Base-by-base conservation (phyloP, 495 filamentous ascomycete species). In the Aspergillus cristatus region DNA sequence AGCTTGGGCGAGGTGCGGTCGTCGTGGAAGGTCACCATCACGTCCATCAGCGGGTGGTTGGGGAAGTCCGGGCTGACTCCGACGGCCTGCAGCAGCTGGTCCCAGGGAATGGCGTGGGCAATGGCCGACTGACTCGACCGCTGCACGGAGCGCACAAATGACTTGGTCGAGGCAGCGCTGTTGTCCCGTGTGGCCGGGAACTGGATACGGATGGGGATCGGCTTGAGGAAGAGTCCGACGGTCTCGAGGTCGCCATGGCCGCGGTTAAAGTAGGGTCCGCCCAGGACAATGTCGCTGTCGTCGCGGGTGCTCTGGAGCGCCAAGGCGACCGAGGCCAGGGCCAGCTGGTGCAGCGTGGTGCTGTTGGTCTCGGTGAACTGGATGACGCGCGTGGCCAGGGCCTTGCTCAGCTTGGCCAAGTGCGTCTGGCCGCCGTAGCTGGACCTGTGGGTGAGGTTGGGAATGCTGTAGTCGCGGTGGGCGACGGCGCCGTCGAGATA, bases 21-120 rank as follows among this genome's bases (percentile, higher is more conserved):
- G 7, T 56, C 43, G 31, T 61, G 57, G 42, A 58, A 56, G 10
- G 57, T 54, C 2, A 61, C 55, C 47, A 58, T 53, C n/a, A 46
- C 41, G 31, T 61, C 55, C 17, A 56, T 49, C 6, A 61, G 13
- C 1, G 53, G 48, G 25, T 61, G 45, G 17, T 51, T 42, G 1
- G 54, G 57, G 30, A 37, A 48, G 6, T 47, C 24, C 0, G 51
- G 29, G 6, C n/a, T 16, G 18, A 49, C 33, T 4, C 22, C 31
- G 2, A 61, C 43, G 30, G 50, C 45, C 11, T 32, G 2, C 7
- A 55, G 41, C 14, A 62, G 46, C 28, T 46, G 45, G 26, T 38
- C 11, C 48, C 48, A 55, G 7, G 48, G 51, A 4, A 50, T 34
- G 0, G 47, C 55, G 22, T 59, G 47, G 3, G 47, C 26, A 8